These are phyloP conservation scores for Lasiodiplodia gonubiensis DNA, from an alignment of 2,329 filamentous ascomycete species.

Conservation along the genomic window DNA sequence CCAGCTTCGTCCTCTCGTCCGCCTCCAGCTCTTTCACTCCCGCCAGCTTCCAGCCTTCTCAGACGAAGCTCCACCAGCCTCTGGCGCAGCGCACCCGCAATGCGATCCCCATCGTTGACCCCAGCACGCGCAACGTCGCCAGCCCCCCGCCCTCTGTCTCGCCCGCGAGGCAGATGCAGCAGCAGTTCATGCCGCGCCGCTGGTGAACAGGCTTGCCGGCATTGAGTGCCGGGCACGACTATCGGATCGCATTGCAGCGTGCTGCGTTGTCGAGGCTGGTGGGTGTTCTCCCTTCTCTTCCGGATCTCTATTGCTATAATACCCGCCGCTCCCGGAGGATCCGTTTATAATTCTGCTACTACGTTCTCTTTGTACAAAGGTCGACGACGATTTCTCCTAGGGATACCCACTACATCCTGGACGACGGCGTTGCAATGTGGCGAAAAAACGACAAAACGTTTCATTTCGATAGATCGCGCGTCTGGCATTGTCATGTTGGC, in stretches of 20 bases:
- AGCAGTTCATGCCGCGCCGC: conserved; percentile 56
- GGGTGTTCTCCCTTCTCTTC: conserved; percentile 38
- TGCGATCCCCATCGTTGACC: conserved; percentile 97
- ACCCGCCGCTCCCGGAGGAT: conserved; percentile 46
- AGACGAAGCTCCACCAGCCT: conserved; percentile 89
- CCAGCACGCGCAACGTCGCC: conserved; percentile 86
- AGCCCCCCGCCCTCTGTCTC: conserved; percentile 81
- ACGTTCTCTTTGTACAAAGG: conserved; percentile 47
- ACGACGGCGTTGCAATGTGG: conserved; percentile 50
- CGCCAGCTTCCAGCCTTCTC: conserved; percentile 62
- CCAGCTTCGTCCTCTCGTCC: conserved; percentile 73
- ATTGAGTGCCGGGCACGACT: conserved; percentile 24
- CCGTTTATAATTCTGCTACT: conserved; percentile 47
- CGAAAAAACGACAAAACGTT: conserved; percentile 34
- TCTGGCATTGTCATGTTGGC: conserved; percentile 40
- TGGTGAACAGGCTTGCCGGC: conserved; percentile 50
- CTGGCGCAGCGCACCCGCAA: conserved; percentile 88
- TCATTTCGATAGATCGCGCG: conserved; percentile 37
- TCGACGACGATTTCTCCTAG: conserved; percentile 45
- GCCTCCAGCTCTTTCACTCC: conserved; percentile 61
- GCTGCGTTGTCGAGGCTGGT: conserved; percentile 47
- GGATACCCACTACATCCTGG: conserved; percentile 47
- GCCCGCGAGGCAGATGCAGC: conserved; percentile 67
- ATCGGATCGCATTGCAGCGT: conserved; percentile 44
- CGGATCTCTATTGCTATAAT: conserved; percentile 29